A percentile compares a stretch with the other conserved stretches of the same genome.
Evolutionary conservation across 208 protist species (phyloP).

Genomic region (Herpetomonas tarakana): DNA sequence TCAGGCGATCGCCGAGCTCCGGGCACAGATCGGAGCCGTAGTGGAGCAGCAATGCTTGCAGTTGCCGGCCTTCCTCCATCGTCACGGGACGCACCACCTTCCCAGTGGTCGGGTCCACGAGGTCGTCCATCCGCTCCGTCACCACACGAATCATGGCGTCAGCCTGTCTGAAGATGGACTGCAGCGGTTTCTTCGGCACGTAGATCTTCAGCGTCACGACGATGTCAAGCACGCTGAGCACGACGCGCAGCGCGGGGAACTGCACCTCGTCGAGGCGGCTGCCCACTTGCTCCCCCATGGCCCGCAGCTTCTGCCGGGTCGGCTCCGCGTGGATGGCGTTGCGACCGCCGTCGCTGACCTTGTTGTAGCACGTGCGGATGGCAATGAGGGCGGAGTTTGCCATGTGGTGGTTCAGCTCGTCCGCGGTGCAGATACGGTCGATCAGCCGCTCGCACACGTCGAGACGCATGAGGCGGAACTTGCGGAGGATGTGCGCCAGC

Average conservation of each 20-base stretch:
- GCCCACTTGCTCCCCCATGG: conserved; percentile 82
- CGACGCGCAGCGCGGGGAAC: conserved; percentile 54
- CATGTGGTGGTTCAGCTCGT: conserved; percentile 86
- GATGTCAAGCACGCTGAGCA: conserved; percentile 72
- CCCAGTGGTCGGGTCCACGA: conserved; percentile 68
- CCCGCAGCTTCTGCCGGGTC: conserved; percentile 79
- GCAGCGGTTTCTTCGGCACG: conserved; percentile 80
- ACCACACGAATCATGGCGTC: conserved; percentile 70
- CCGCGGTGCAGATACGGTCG: conserved; percentile 71
- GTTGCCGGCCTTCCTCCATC: conserved; percentile 78
- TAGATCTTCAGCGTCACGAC: conserved; percentile 87
- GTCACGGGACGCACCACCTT: conserved; percentile 73
- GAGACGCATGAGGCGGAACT: conserved; percentile 69
- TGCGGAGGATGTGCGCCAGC: conserved; percentile 74
- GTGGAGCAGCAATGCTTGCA: conserved; percentile 79
- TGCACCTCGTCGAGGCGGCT: conserved; percentile 74
- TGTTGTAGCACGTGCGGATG: conserved; percentile 66
- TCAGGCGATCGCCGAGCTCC: conserved; percentile 53
- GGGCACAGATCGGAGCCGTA: conserved; percentile 74
- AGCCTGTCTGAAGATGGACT: conserved; percentile 65
- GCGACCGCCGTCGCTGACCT: conserved; percentile 76
- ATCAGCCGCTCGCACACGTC: conserved; percentile 86
- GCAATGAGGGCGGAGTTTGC: conserved; percentile 60
- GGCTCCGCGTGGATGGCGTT: conserved; percentile 84
- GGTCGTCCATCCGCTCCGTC: conserved; percentile 61